Evolutionary conservation across 805 yeast genomes (phyloP).

Genomic region (Metschnikowia sp.): DNA sequence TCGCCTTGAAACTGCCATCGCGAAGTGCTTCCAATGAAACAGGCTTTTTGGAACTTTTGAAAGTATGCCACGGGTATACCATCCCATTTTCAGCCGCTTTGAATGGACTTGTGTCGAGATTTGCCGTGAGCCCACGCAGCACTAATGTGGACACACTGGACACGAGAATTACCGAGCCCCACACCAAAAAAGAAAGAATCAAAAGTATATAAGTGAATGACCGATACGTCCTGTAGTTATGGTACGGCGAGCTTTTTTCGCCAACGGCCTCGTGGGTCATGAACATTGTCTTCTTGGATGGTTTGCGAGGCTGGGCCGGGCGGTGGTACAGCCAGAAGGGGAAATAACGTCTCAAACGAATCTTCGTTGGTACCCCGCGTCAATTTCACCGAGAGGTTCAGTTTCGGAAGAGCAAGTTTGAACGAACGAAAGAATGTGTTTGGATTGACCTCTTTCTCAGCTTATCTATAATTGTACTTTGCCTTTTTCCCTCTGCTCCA

Average conservation of each 20-base stretch:
- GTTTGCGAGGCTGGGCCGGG: not conserved
- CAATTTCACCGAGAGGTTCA: too few species aligned
- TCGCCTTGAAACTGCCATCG: constrained; percentile 55
- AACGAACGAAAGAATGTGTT: too few species aligned
- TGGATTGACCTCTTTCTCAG: too few species aligned
- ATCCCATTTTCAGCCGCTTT: not conserved
- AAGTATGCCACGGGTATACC: constrained; percentile 13
- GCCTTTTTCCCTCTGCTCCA: too few species aligned
- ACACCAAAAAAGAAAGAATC: constrained; percentile 28
- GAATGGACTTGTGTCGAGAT: not conserved
- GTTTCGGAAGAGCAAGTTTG: too few species aligned
- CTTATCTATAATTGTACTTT: too few species aligned
- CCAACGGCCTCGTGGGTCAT: not conserved
- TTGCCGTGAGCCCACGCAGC: not conserved
- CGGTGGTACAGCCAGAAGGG: constrained; percentile 7
- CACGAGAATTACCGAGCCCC: constrained; percentile 35
- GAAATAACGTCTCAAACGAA: constrained; percentile 9
- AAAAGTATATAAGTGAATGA: constrained; percentile 12
- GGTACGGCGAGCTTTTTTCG: constrained; percentile 11
- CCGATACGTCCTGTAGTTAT: constrained; percentile 8
- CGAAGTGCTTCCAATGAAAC: constrained; percentile 38
- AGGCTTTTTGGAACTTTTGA: constrained; percentile 18
- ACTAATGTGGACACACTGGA: constrained; percentile 9
- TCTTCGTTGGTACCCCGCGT: not conserved
- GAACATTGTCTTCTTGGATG: not conserved